Evolutionary conservation across 805 yeast species (phyloP), one percentile per base, ranked within the genome.

Genomic region (Candida anglica): DNA sequence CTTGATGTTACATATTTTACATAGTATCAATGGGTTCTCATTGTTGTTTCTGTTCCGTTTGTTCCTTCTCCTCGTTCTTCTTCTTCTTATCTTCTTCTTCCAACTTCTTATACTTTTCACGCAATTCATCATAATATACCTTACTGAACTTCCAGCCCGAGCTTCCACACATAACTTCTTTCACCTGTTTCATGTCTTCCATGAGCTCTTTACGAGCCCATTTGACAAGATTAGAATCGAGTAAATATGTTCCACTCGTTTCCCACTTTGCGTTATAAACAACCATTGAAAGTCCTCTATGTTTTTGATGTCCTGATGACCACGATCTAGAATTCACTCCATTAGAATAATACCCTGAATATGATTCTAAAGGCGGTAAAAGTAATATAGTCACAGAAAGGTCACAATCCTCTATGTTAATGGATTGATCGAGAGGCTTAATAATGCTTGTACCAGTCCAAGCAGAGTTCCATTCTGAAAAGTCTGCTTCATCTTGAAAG

Each of bases 241-340:
- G 41, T 19, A 53, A 44, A 35, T 57, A 58, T 18, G 52, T 44
- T 4, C 57, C 58, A n/a, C 46, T 40, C 1, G 43, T 32, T 27
- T 56, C 73, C 77, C 77, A 75, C 44, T 66, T 63, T 28, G 79
- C 78, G 32, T 60, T 64, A 42, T 73, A 75, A 2, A 93, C 63
- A 4, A 81, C 79, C 36, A 71, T 67, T 25, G 95, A 82, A 28
- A 79, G 71, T 1, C 98, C 98, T 50, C 84, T 86, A 53, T 91
- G 98, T 5, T 59, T 59, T 15, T 46, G 28, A 11, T 36, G 50
- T 18, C 46, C 50, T 2, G 54, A 51, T n/a, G n/a, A n/a, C 97
- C 98, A 91, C 3, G 75, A 57, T 32, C 97, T 71, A 1, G 95
- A 77, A 48, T 78, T 76, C 40, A 89, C 60, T 5, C 84, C 89